Evolutionary conservation across 1,284 basidiomycete genomes (phyloP), one percentile per base, ranked within the genome.

Genomic region (Naganishia sp.): DNA sequence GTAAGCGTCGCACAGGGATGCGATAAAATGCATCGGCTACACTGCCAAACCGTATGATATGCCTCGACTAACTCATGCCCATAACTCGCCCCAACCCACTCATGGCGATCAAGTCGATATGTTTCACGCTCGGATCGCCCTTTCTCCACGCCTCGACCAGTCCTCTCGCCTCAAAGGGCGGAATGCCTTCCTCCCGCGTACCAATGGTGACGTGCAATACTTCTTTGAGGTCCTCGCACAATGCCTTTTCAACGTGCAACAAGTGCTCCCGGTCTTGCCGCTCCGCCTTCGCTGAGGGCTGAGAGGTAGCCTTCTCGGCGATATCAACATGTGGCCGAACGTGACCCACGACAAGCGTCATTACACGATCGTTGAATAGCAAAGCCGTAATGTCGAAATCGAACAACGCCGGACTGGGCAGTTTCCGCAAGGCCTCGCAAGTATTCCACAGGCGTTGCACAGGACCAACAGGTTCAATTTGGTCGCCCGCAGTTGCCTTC

Each of bases 191-290:
- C 47, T 83, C 74, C 62, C 76, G 73, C 5, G 92, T 95, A 2
- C 92, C 96, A 4, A 98, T 86, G 0, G 96, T 99, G 67, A 99
- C 85, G 76, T 99, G 96, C 70, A 94, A 76, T 68, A 84, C 70
- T 13, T 80, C 71, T 67, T 79, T 80, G 13, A 87, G 72, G 18
- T 84, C 83, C 17, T 80, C 74, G 0, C 84, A 81, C 23, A 94
- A 42, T 51, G 72, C 51, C 69, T 72, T 3, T 76, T 76, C 23
- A 55, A 89, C 66, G 10, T 70, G 52, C 18, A 41, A 45, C 56
- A 52, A 25, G 41, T 55, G 53, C 39, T 54, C 42, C 57, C 10
- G 42, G 41, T 50, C 64, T 67, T 18, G 63, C 50, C 47, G 54
- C 63, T 55, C 25, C 9, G 61, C 64, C 28, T 25, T 45, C 21